These are phyloP conservation scores for Lumnitzera littorea DNA, from an alignment of 345 rosid species.

Conservation along the genomic window DNA sequence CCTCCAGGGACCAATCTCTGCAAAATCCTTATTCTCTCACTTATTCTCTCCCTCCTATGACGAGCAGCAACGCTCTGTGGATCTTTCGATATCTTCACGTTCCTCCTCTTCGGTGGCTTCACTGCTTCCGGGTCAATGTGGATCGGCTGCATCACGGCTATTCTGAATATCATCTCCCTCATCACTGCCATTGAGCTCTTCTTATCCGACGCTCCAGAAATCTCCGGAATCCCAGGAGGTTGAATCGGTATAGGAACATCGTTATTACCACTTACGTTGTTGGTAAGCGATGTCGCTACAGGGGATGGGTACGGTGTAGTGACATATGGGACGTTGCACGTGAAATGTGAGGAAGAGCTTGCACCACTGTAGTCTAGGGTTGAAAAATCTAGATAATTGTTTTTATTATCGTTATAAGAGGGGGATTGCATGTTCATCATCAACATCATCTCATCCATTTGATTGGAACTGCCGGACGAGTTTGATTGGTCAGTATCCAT, in stretches of 20 bases:
- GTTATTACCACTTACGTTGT: too few relatives aligned
- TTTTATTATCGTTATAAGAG: constrained; percentile 1
- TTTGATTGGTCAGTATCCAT: neutral
- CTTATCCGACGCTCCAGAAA: constrained; percentile 1
- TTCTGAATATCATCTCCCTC: constrained; percentile 68
- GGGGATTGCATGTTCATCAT: constrained; percentile 7
- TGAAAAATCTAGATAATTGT: too few relatives aligned
- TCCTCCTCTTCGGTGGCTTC: constrained; percentile 56
- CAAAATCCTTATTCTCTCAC: constrained; percentile 56
- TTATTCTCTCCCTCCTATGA: constrained; percentile 60
- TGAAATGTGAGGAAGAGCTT: too few relatives aligned
- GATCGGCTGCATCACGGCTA: constrained; percentile 70
- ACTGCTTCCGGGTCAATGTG: constrained; percentile 60
- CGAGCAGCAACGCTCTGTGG: constrained; percentile 73
- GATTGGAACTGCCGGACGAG: constrained; percentile 7
- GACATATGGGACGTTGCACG: too few relatives aligned
- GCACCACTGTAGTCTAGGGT: too few relatives aligned
- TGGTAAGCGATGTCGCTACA: too few relatives aligned
- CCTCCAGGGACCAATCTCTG: constrained; percentile 74
- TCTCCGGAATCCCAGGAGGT: too few relatives aligned
- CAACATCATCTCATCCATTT: too few relatives aligned
- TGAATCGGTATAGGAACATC: too few relatives aligned
- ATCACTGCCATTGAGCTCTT: constrained; percentile 44
- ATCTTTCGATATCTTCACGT: constrained; percentile 65
- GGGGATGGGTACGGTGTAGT: too few relatives aligned